phyloP scores from a whole-genome alignment of 495 filamentous ascomycete species.

The Trypethelium eluteriae region DNA sequence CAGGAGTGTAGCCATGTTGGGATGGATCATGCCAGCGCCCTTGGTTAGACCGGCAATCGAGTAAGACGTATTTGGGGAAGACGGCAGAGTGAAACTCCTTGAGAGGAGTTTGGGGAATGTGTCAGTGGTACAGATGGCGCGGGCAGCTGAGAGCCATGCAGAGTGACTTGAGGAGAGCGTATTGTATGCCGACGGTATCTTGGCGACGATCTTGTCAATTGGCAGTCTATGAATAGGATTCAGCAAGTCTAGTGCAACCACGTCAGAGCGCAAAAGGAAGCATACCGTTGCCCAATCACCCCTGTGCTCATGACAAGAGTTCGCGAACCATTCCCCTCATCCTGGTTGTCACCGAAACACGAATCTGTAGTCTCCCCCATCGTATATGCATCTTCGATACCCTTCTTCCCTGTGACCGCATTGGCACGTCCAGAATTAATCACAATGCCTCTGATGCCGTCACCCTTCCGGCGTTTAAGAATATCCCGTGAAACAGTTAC shows the following conservation, averaged over 20 bases:
- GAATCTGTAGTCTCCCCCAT: conserved; percentile 77
- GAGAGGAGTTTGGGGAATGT: conserved; percentile 97
- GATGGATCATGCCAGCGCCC: conserved; percentile 98
- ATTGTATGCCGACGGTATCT: conserved; percentile 66
- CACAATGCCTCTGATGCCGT: conserved; percentile 70
- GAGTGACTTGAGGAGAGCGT: conserved; percentile 66
- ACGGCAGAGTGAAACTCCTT: conserved; percentile 74
- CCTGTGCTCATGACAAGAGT: conserved; percentile 96
- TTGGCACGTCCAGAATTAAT: conserved; percentile 97
- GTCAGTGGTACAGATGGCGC: conserved; percentile 96
- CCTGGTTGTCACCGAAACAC: conserved; percentile 40
- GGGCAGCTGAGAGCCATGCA: conserved; percentile 78
- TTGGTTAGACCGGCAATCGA: conserved; percentile 92
- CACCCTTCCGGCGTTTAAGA: conserved; percentile 55
- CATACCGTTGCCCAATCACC: conserved; percentile 86
- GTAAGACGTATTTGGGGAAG: conserved; percentile 66
- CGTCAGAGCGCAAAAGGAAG: conserved; percentile 6
- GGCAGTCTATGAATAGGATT: conserved; percentile 53
- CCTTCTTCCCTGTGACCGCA: conserved; percentile 89
- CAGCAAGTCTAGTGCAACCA: background rate
- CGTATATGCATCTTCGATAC: conserved; percentile 74
- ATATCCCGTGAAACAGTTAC: conserved; percentile 74
- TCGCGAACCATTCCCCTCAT: conserved; percentile 53
- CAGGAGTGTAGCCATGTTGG: conserved; percentile 96
- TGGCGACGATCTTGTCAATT: conserved; percentile 78